Percentiles rank a stretch among this genome's conserved stretches.
Evolutionary conservation across 768 basidiomycete species (phyloP).

Genomic region (Lanmaoa pseudosensibilis): DNA sequence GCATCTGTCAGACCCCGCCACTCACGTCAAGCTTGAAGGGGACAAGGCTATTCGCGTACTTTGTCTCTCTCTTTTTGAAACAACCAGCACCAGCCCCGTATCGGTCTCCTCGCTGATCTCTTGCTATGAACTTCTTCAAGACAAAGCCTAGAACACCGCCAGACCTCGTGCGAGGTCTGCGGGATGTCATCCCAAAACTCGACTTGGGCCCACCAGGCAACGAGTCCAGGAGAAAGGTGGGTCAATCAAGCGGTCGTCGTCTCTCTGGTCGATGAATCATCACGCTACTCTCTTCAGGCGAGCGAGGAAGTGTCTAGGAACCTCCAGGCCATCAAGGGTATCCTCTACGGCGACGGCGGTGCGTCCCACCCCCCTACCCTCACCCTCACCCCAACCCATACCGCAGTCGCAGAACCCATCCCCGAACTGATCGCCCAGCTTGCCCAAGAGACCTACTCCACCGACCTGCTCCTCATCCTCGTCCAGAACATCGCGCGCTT

Average conservation of each 20-base stretch:
- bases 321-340: conserved; percentile 84
- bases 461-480: conserved; percentile 79
- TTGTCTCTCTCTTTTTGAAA: conserved; percentile 3
- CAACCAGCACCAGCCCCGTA: neutral
- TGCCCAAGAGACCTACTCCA: conserved; percentile 92
- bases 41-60: neutral
- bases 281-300: conserved; percentile 49
- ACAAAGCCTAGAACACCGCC: conserved; percentile 84
- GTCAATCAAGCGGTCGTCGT: conserved; percentile 16
- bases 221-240: conserved; percentile 79
- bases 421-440: conserved; percentile 93
- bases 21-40: conserved; percentile 1
- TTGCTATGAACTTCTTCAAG: conserved; percentile 94
- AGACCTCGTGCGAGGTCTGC: conserved; percentile 79
- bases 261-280: neutral
- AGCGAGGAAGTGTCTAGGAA: conserved; percentile 88
- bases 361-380: conserved; percentile 23
- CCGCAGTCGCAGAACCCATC: conserved; percentile 57
- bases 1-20: conserved; percentile 18
- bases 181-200: conserved; percentile 76
- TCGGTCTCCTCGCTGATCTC: conserved; percentile 2
- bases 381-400: conserved; percentile 3
- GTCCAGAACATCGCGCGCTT: conserved; percentile 81
- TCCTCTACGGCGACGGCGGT: conserved; percentile 90
- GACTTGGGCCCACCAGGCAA: conserved; percentile 72